Conservation (phyloP, 2,329 filamentous ascomycete species). For the Didymella keratinophila region DNA sequence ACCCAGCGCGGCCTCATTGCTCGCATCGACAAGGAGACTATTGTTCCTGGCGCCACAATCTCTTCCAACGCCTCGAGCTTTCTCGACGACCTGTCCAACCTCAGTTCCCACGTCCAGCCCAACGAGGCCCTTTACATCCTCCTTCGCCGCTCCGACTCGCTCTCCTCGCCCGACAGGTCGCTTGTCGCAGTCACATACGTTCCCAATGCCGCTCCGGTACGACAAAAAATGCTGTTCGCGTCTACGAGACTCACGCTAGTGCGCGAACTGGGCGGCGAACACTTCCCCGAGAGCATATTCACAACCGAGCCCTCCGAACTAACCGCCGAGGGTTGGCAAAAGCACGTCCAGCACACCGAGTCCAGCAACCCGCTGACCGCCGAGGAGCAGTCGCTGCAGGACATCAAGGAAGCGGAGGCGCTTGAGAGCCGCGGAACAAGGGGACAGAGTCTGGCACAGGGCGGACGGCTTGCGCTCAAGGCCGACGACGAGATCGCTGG, state of each 20-base stretch:
- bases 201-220: slow-evolving; percentile 78
- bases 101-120: slow-evolving; percentile 70
- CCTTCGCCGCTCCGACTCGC: slow-evolving; percentile 69
- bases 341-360: slow-evolving; percentile 72
- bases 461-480: slow-evolving; percentile 56
- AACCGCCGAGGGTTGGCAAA: slow-evolving; percentile 72
- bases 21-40: slow-evolving; percentile 71
- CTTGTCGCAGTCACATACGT: slow-evolving; percentile 79
- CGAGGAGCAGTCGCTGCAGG: slow-evolving; percentile 75
- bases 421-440: slow-evolving; percentile 75
- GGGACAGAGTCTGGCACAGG: slow-evolving; percentile 53
- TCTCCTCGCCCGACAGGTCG: slow-evolving; percentile 48
- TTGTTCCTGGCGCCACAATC: slow-evolving; percentile 68
- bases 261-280: slow-evolving; percentile 78
- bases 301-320: slow-evolving; percentile 74
- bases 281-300: slow-evolving; percentile 80
- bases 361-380: slow-evolving; percentile 75
- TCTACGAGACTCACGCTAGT: slow-evolving; percentile 77
- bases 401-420: slow-evolving; percentile 78
- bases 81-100: slow-evolving; percentile 67
- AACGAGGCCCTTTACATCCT: slow-evolving; percentile 77
- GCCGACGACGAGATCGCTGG: slow-evolving; percentile 69
- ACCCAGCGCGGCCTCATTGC: slow-evolving; percentile 74
- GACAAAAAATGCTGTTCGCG: slow-evolving; percentile 88
- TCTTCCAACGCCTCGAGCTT: slow-evolving; percentile 64